Base-by-base conservation (phyloP, 345 rosid genomes). In the Eutrema japonicum region DNA sequence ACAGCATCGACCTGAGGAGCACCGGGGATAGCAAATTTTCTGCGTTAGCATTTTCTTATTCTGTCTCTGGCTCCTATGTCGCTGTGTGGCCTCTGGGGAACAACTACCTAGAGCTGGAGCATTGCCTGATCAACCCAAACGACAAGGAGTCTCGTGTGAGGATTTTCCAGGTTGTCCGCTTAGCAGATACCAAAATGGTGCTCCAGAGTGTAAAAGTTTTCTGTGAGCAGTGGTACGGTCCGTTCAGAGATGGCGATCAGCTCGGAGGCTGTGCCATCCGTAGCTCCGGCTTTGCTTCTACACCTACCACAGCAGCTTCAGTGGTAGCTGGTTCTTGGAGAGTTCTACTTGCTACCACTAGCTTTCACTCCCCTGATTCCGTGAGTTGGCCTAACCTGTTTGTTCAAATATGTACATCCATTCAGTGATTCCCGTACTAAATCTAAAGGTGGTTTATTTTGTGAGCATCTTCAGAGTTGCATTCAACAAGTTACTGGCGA, bases 201-300 rank as follows among this genome's bases (percentile, higher is more conserved):
- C 18, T 95, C 58, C 76, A 81, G 56, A 78, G 79, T 64, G 75
- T 92, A 61, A 79, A 72, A 61, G 92, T 91, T 33, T 95, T 88
- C 54, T 47, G 87, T 6, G 96, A 95, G 86, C 92, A 78, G 51
- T 95, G 96, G 96, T 79, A 90, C 51, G 97, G 99, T 51, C 93
- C 96, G 7, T 95, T 85, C 77, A 86, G 93, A 79, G 81, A 92
- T 49, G 97, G 96, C 12, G 96, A 91, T 36, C 92, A 89, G 73
- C 79, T 90, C 2, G 99, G 97, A 40, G 96, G 96, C 74, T 91
- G 96, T 71, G 88, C 96, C 7, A 85, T 86, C 33, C 83, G 91
- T 16, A 93, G 87, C 82, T 81, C 96, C 36, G 87, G 86, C 30
- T 95, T 95, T 77, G 99, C 97, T 46, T 83, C 97, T 29, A 86